These are phyloP conservation scores for Globisporangium nagaii DNA, from an alignment of 352 stramenopile species.

Conservation along the genomic window DNA sequence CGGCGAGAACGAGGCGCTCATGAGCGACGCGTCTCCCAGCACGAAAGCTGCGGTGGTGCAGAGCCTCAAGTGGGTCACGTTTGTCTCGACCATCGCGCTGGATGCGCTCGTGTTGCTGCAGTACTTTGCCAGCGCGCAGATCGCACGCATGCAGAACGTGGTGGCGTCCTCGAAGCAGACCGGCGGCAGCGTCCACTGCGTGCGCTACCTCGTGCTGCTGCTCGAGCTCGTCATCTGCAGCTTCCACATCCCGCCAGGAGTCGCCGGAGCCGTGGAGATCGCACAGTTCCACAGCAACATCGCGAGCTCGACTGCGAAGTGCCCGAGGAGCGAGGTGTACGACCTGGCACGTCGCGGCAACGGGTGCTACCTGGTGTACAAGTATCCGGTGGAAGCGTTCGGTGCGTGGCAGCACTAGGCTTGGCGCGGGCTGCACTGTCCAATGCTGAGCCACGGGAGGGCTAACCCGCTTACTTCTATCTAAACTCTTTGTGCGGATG, in stretches of 20 bases:
- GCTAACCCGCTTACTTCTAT: too few relatives aligned
- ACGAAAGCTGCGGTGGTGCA: slow-evolving; percentile 8
- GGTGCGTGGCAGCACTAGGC: too few relatives aligned
- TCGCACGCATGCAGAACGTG: slow-evolving; percentile 50
- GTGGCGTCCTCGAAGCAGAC: slow-evolving; percentile 18
- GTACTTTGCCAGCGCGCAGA: slow-evolving; percentile 35
- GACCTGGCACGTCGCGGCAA: slow-evolving; percentile 20
- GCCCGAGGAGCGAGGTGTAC: slow-evolving; percentile 20
- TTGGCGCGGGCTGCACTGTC: too few relatives aligned
- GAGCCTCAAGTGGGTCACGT: slow-evolving; percentile 32
- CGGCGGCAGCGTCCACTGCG: slow-evolving; percentile 17
- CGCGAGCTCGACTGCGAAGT: slow-evolving; percentile 9
- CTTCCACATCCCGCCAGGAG: slow-evolving; percentile 55
- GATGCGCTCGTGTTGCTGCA: slow-evolving; percentile 40
- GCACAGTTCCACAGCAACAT: slow-evolving; percentile 35
- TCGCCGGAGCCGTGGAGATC: slow-evolving; percentile 34
- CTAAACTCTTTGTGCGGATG: neutral
- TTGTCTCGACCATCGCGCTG: slow-evolving; percentile 34
- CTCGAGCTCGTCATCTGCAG: slow-evolving; percentile 57
- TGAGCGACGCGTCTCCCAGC: slow-evolving; percentile 5
- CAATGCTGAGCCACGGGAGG: too few relatives aligned
- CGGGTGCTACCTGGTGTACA: slow-evolving; percentile 57
- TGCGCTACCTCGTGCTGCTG: slow-evolving; percentile 24
- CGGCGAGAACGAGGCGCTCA: slow-evolving; percentile 54
- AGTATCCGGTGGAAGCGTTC: slow-evolving; percentile 53